These are phyloP conservation scores for Gnomoniopsis smithogilvyi DNA, from an alignment of 2,329 filamentous ascomycete species.

Conservation along the genomic window DNA sequence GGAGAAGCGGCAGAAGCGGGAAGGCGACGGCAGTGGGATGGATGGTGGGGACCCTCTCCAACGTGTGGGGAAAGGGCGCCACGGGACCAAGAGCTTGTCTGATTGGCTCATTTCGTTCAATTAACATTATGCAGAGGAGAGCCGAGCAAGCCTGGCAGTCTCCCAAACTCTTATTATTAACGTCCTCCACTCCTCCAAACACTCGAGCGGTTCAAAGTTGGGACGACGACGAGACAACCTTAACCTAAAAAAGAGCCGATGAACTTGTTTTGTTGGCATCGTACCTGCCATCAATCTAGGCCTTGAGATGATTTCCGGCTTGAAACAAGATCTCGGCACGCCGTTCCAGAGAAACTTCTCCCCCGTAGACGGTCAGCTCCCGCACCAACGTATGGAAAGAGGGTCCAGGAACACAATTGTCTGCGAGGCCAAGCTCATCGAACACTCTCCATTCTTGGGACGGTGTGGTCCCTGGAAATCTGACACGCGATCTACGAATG, in stretches of 20 bases:
- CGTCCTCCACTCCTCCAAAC: neutral
- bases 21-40: slow-evolving; percentile 5
- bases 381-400: too few relatives aligned
- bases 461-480: too few relatives aligned
- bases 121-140: too few relatives aligned
- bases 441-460: neutral
- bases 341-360: too few relatives aligned
- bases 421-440: too few relatives aligned
- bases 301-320: too few relatives aligned
- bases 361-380: too few relatives aligned
- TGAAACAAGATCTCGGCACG: too few relatives aligned
- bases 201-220: neutral
- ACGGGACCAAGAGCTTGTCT: neutral
- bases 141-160: neutral
- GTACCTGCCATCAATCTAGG: neutral
- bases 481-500: neutral
- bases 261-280: neutral
- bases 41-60: neutral
- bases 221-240: neutral
- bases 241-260: neutral
- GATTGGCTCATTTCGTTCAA: neutral
- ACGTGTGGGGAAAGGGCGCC: slow-evolving; percentile 5
- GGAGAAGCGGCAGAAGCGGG: neutral
- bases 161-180: too few relatives aligned
- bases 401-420: too few relatives aligned